Conservation (phyloP, 176 grass and related monocot species). For the Thinopyrum elongatum region DNA sequence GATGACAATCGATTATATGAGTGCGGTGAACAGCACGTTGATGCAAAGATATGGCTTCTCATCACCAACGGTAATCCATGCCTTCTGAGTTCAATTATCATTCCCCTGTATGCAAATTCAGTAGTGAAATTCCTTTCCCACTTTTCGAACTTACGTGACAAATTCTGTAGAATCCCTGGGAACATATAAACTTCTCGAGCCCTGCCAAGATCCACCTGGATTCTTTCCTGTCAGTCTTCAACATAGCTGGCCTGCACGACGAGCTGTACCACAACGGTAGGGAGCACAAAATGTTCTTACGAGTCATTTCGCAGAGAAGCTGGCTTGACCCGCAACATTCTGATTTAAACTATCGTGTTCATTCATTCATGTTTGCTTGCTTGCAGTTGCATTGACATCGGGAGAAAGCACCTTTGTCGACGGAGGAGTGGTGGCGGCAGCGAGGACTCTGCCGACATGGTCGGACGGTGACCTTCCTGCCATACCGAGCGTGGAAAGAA, state of each 20-base stretch:
- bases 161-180: conserved; percentile 88
- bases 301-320: not conserved
- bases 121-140: not conserved
- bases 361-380: conserved; percentile 5
- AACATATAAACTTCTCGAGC: conserved; percentile 76
- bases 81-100: conserved; percentile 15
- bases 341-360: conserved; percentile 17
- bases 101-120: not conserved
- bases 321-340: not conserved
- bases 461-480: conserved; percentile 79
- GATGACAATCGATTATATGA: conserved; percentile 95
- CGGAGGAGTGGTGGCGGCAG: conserved; percentile 84
- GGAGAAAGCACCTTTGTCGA: conserved; percentile 72
- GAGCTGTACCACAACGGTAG: conserved; percentile 88
- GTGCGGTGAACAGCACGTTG: conserved; percentile 64
- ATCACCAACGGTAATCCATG: conserved; percentile 68
- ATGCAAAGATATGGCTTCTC: conserved; percentile 99
- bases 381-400: conserved; percentile 52
- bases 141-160: not conserved
- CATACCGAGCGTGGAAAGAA: conserved; percentile 79
- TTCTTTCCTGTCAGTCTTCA: conserved; percentile 88
- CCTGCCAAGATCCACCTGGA: conserved; percentile 83
- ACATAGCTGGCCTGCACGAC: conserved; percentile 79
- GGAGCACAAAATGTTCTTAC: conserved; percentile 11
- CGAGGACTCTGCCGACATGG: conserved; percentile 88